Conservation (phyloP, 345 rosid genomes). For the Gynandropsis gynandra region DNA sequence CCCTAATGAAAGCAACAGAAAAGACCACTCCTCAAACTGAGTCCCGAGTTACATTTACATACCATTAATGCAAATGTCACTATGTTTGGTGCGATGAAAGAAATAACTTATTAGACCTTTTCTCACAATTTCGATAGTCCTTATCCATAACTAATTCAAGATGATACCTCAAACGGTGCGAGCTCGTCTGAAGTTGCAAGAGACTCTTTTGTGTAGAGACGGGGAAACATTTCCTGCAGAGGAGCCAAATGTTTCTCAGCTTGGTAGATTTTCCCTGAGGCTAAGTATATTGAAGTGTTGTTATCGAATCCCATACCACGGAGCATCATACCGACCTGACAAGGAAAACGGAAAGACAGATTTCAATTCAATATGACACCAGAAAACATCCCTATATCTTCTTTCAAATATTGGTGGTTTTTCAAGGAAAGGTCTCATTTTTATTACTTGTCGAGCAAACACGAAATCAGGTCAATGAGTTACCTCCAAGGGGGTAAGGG, state of each 20-base stretch:
- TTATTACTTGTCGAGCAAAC: background rate
- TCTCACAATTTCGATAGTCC: background rate
- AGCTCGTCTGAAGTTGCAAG: slow-evolving; percentile 84
- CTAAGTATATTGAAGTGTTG: slow-evolving; percentile 71
- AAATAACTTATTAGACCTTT: background rate
- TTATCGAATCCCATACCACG: slow-evolving; percentile 97
- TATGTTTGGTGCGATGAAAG: too few relatives aligned
- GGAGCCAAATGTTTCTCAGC: slow-evolving; percentile 68
- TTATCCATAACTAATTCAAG: slow-evolving; percentile 1
- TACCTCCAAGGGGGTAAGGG: slow-evolving; percentile 93
- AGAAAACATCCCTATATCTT: background rate
- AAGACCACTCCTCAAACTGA: slow-evolving; percentile 2
- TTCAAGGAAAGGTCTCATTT: background rate
- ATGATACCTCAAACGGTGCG: slow-evolving; percentile 64
- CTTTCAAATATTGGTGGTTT: too few relatives aligned
- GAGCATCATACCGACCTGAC: slow-evolving; percentile 91
- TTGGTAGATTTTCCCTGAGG: slow-evolving; percentile 71
- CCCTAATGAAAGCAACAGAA: slow-evolving; percentile 38
- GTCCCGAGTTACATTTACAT: too few relatives aligned
- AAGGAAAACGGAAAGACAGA: slow-evolving; percentile 24
- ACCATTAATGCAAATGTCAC: too few relatives aligned
- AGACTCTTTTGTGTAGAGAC: slow-evolving; percentile 73
- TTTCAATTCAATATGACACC: slow-evolving; percentile 1
- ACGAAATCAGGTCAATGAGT: background rate
- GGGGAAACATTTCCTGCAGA: slow-evolving; percentile 74